Evolutionary conservation across 1,139 yeast genomes (phyloP).

Genomic region (Pichia sp.): DNA sequence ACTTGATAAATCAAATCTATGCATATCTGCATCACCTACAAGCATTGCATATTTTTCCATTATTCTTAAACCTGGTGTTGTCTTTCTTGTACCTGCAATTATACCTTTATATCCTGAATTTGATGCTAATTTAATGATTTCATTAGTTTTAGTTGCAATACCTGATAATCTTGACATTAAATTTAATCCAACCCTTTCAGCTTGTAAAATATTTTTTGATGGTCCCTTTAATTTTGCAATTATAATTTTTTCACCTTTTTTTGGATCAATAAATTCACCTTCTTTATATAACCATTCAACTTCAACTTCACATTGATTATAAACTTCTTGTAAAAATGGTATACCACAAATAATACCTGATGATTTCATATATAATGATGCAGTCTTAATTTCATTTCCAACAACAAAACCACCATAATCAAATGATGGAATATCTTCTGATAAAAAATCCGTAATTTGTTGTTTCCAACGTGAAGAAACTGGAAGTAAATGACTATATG

Average conservation of each 20-base stretch:
- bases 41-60: conserved; percentile 91
- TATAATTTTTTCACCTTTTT: conserved; percentile 48
- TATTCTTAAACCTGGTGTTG: conserved; percentile 90
- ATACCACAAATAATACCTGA: conserved; percentile 79
- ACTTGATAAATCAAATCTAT: conserved; percentile 81
- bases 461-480: conserved; percentile 72
- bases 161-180: conserved; percentile 81
- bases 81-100: conserved; percentile 95
- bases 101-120: conserved; percentile 71
- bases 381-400: conserved; percentile 66
- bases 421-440: conserved; percentile 88
- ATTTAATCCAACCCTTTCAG: conserved; percentile 85
- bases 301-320: conserved; percentile 60
- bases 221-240: conserved; percentile 80
- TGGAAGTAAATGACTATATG: conserved; percentile 53
- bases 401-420: conserved; percentile 94
- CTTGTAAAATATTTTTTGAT: conserved; percentile 67
- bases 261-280: conserved; percentile 53
- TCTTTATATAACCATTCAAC: conserved; percentile 72
- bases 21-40: conserved; percentile 92
- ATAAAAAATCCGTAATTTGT: conserved; percentile 65
- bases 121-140: conserved; percentile 56
- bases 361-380: conserved; percentile 76
- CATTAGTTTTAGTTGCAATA: conserved; percentile 71
- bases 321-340: conserved; percentile 86